These are phyloP conservation scores for Melampsora occidentalis DNA, from an alignment of 1,284 basidiomycete species.

Conservation along the genomic window DNA sequence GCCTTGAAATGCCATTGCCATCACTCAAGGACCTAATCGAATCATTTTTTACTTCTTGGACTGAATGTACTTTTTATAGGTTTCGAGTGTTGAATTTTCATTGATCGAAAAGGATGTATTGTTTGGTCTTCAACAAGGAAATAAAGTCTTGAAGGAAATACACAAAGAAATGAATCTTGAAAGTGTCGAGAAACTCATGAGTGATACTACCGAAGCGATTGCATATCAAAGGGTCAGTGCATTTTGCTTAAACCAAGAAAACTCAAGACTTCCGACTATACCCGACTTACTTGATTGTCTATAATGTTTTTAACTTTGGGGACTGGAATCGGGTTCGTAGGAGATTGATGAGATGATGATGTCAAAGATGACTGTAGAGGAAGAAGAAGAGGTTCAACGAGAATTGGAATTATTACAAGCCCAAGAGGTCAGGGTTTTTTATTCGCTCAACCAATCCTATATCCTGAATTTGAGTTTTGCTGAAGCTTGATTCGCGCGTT, in stretches of 20 bases:
- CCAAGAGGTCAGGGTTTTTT: constrained; percentile 30
- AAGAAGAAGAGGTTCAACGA: constrained; percentile 85
- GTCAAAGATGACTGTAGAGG: constrained; percentile 75
- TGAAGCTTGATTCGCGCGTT: no score
- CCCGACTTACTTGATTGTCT: neutral
- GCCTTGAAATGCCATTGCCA: no score
- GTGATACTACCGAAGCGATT: constrained; percentile 84
- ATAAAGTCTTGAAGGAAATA: constrained; percentile 84
- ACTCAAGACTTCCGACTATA: neutral
- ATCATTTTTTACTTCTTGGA: no score
- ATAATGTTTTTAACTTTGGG: neutral
- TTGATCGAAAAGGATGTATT: constrained; percentile 87
- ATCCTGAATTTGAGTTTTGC: no score
- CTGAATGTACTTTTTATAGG: constrained; percentile 43
- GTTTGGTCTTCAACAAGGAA: constrained; percentile 88
- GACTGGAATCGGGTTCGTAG: constrained; percentile 1
- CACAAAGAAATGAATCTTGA: constrained; percentile 90
- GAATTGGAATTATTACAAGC: constrained; percentile 70
- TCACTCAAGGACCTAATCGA: no score
- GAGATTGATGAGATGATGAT: constrained; percentile 87
- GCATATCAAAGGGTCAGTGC: constrained; percentile 68
- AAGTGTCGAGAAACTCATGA: constrained; percentile 86
- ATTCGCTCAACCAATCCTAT: no score
- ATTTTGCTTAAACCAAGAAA: neutral
- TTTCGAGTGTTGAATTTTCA: constrained; percentile 89